A percentile compares a stretch with the other conserved stretches of the same genome.
Conservation (phyloP, 176 grass and related monocot species). For the Eragrostis nindensis region DNA sequence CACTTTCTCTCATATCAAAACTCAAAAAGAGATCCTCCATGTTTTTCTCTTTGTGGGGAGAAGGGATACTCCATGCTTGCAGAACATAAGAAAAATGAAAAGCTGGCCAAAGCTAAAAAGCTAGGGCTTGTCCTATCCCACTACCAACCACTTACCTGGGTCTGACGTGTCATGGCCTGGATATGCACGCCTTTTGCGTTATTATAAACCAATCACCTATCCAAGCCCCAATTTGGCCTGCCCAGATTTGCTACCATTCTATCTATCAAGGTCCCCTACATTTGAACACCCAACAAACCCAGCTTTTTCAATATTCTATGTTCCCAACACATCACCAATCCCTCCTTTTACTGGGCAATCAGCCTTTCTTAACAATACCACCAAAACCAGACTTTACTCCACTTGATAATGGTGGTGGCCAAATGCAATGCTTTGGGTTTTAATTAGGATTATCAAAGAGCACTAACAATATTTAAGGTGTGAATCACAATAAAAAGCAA, state of each 20-base stretch:
- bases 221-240: slow-evolving; percentile 38
- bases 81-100: slow-evolving; percentile 58
- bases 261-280: slow-evolving; percentile 37
- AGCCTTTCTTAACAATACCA: slow-evolving; percentile 52
- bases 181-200: slow-evolving; percentile 52
- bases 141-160: slow-evolving; percentile 63
- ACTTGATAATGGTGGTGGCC: slow-evolving; percentile 59
- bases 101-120: slow-evolving; percentile 58
- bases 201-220: slow-evolving; percentile 52
- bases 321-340: slow-evolving; percentile 40
- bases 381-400: slow-evolving; percentile 59
- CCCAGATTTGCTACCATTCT: slow-evolving; percentile 50
- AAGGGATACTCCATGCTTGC: slow-evolving; percentile 45
- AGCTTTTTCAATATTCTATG: slow-evolving; percentile 49
- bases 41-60: slow-evolving; percentile 23
- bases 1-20: slow-evolving; percentile 57
- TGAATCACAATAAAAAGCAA: slow-evolving; percentile 39
- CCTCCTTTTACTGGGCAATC: slow-evolving; percentile 48
- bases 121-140: slow-evolving; percentile 72
- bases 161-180: slow-evolving; percentile 63
- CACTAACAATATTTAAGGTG: slow-evolving; percentile 59
- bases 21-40: slow-evolving; percentile 49
- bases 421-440: slow-evolving; percentile 51
- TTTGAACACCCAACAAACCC: slow-evolving; percentile 43
- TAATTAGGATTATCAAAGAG: slow-evolving; percentile 53